Conservation (phyloP, 345 rosid genomes). For the Populus davidiana region DNA sequence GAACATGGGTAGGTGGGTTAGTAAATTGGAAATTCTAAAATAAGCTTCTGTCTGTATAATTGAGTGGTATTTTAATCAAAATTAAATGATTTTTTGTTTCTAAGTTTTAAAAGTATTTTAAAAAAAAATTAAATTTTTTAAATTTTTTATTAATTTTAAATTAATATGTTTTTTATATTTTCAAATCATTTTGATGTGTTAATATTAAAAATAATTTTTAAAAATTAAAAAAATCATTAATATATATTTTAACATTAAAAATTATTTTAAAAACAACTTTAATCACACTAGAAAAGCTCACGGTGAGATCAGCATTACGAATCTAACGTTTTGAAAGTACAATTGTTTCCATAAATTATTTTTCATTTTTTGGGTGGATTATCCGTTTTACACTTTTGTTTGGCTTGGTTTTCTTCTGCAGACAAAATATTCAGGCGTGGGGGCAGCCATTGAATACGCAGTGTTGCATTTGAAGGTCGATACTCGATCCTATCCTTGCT, state of each 20-base stretch:
- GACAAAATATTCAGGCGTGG: constrained; percentile 65
- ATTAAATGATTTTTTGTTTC: no score
- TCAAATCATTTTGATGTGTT: no score
- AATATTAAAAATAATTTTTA: no score
- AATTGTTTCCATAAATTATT: background rate
- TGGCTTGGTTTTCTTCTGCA: constrained; percentile 23
- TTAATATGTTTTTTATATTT: no score
- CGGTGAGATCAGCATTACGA: background rate
- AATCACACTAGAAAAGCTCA: no score
- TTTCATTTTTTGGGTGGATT: background rate
- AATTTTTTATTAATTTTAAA: no score
- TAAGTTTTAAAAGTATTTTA: no score
- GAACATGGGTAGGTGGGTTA: no score
- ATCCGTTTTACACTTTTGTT: background rate
- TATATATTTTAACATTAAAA: no score
- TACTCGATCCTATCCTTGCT: background rate
- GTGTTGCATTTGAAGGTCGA: constrained; percentile 80
- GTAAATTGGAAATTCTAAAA: background rate
- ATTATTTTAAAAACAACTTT: no score
- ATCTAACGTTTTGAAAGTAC: background rate
- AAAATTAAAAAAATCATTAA: no score
- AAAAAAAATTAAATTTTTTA: no score
- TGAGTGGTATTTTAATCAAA: background rate
- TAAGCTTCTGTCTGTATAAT: background rate
- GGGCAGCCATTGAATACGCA: constrained; percentile 97